phyloP scores from a whole-genome alignment of 2,329 filamentous ascomycete species.

The Metarhizium rileyi region DNA sequence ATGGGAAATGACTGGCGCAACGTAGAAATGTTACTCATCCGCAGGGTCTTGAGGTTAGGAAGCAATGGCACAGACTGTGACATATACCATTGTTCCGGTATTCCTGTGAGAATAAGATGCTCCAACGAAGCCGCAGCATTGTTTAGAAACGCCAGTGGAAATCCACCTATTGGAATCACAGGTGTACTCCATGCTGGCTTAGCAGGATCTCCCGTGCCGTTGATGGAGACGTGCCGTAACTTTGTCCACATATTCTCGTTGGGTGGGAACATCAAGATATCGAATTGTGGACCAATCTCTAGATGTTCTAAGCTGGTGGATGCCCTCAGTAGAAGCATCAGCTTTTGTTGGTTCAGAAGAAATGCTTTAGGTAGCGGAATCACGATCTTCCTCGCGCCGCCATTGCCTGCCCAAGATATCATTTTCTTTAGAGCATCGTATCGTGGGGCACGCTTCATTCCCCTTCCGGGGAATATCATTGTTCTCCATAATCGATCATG shows the following conservation, averaged over 20 bases:
- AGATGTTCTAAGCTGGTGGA: conserved; percentile 18
- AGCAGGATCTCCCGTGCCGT: conserved; percentile 4
- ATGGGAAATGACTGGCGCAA: conserved; percentile 2
- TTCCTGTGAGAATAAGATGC: conserved; percentile 13
- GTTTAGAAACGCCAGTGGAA: conserved; percentile 9
- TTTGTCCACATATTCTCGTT: conserved; percentile 6
- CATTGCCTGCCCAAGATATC: conserved; percentile 21
- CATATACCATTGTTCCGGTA: conserved; percentile 13
- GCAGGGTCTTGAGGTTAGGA: conserved; percentile 20
- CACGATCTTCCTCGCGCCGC: conserved; percentile 17
- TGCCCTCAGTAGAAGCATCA: conserved; percentile 17
- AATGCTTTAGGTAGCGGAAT: conserved; percentile 18
- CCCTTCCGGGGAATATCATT: conserved; percentile 18
- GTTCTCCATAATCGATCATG: conserved; percentile 22
- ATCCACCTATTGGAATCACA: conserved; percentile 3
- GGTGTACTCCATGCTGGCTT: conserved; percentile 7
- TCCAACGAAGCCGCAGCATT: conserved; percentile 10
- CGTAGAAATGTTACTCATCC: conserved; percentile 14
- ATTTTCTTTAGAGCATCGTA: conserved; percentile 18
- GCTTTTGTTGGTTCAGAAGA: conserved; percentile 19
- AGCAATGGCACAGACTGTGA: conserved; percentile 11
- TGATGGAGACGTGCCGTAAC: conserved; percentile 8
- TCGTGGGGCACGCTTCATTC: conserved; percentile 14
- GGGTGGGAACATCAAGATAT: conserved; percentile 3
- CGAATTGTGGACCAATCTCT: conserved; percentile 11